Percentiles rank a stretch among this genome's conserved stretches.
phyloP scores from a whole-genome alignment of 371 early-diverging fungal genomes.

The Amoeboaphelidium occidentale region DNA sequence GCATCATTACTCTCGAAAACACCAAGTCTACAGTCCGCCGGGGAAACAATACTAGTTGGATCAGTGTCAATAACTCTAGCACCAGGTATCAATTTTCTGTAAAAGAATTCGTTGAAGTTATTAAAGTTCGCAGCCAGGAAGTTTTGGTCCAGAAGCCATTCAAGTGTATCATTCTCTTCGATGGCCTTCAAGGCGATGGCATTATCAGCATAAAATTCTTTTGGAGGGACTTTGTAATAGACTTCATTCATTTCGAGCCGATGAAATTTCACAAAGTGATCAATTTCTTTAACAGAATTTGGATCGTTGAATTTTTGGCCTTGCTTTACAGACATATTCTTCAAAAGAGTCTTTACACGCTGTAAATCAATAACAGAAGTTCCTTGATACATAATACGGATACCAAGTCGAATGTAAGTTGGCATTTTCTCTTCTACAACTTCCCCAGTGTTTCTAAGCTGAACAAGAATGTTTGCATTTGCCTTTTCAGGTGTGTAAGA shows the following conservation, averaged over 20 bases:
- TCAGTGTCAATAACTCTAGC: slow-evolving; percentile 35
- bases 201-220: not conserved
- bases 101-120: slow-evolving; percentile 70
- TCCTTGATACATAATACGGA: slow-evolving; percentile 41
- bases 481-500: slow-evolving; percentile 32
- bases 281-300: slow-evolving; percentile 34
- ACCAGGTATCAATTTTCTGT: slow-evolving; percentile 46
- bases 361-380: slow-evolving; percentile 12
- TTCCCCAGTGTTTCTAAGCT: slow-evolving; percentile 41
- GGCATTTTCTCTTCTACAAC: slow-evolving; percentile 61
- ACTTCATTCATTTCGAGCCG: slow-evolving; percentile 14
- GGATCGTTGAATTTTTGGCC: slow-evolving; percentile 51
- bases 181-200: too few species aligned
- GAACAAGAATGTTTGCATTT: slow-evolving; percentile 46
- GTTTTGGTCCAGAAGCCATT: too few species aligned
- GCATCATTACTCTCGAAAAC: slow-evolving; percentile 35
- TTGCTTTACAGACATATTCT: slow-evolving; percentile 38
- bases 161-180: too few species aligned
- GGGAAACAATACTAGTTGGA: slow-evolving; percentile 30
- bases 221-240: not conserved
- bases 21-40: slow-evolving; percentile 55
- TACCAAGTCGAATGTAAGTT: slow-evolving; percentile 53
- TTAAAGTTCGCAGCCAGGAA: slow-evolving; percentile 30
- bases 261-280: slow-evolving; percentile 50
- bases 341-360: slow-evolving; percentile 23